Evolutionary conservation across 2,329 filamentous ascomycete genomes (phyloP).

Genomic region (Ceratocystis lukuohia): DNA sequence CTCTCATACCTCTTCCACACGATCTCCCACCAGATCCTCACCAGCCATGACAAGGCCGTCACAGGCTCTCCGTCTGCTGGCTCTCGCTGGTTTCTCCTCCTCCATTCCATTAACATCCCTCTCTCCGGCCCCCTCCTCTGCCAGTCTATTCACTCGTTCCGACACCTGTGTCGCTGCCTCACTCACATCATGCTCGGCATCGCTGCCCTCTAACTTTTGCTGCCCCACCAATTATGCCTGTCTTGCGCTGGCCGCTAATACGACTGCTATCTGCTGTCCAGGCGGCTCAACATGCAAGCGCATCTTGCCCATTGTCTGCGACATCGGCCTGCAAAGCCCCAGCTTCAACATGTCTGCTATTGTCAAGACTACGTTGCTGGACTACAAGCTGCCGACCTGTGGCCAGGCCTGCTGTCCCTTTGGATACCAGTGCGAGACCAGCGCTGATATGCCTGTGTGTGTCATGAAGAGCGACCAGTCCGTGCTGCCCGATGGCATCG

Average conservation of each 20-base stretch:
- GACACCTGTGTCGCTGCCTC: constrained; percentile 28
- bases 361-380: constrained; percentile 53
- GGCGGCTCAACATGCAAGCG: constrained; percentile 40
- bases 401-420: constrained; percentile 54
- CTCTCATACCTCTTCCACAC: not conserved
- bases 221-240: constrained; percentile 45
- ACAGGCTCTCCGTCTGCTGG: constrained; percentile 28
- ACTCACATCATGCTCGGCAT: constrained; percentile 40
- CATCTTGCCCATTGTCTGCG: constrained; percentile 53
- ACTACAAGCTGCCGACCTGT: constrained; percentile 43
- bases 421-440: constrained; percentile 48
- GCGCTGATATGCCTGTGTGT: constrained; percentile 30
- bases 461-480: constrained; percentile 39
- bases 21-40: constrained; percentile 21
- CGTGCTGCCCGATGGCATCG: constrained; percentile 25
- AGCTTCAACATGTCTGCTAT: constrained; percentile 41
- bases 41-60: constrained; percentile 24
- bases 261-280: constrained; percentile 61
- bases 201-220: constrained; percentile 53
- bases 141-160: constrained; percentile 28
- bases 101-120: constrained; percentile 31
- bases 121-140: constrained; percentile 24
- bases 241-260: constrained; percentile 46
- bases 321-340: constrained; percentile 47
- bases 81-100: constrained; percentile 26